Conservation (phyloP, 2,329 filamentous ascomycete genomes). For the Aspergillus pseudoterreus region DNA sequence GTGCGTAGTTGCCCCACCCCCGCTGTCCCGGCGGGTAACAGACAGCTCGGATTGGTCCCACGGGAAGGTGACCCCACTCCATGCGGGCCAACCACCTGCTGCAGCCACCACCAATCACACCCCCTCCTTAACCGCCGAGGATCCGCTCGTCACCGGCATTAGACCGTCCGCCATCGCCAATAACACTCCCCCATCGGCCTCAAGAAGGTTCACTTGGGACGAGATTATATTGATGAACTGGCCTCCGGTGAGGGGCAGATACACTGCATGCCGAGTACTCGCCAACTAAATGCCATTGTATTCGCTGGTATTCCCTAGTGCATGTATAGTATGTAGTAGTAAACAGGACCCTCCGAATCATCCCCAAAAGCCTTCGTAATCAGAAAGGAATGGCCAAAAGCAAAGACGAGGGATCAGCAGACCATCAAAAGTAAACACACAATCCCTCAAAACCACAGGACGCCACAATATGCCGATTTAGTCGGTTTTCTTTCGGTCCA, state of each 20-base stretch:
- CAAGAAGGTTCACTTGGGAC: neutral
- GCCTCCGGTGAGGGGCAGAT: neutral
- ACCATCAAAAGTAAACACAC: constrained; percentile 7
- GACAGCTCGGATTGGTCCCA: neutral
- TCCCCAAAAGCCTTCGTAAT: constrained; percentile 1
- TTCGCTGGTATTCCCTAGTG: no score
- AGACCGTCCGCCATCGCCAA: neutral
- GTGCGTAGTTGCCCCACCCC: neutral
- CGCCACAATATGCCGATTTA: constrained; percentile 24
- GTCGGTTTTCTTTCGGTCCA: constrained; percentile 15
- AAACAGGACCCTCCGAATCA: neutral
- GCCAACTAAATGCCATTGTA: no score
- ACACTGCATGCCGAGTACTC: no score
- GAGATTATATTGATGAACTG: neutral
- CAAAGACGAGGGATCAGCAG: constrained; percentile 1
- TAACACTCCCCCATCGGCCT: neutral
- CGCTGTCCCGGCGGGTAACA: neutral
- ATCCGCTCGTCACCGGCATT: neutral
- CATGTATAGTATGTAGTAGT: neutral
- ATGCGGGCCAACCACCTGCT: neutral
- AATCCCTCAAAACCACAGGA: constrained; percentile 17
- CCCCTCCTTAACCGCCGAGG: neutral
- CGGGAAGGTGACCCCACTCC: neutral
- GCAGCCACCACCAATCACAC: neutral
- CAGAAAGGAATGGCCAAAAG: no score